Evolutionary conservation across 306 rosid genomes (phyloP).

Genomic region (Senna tora): DNA sequence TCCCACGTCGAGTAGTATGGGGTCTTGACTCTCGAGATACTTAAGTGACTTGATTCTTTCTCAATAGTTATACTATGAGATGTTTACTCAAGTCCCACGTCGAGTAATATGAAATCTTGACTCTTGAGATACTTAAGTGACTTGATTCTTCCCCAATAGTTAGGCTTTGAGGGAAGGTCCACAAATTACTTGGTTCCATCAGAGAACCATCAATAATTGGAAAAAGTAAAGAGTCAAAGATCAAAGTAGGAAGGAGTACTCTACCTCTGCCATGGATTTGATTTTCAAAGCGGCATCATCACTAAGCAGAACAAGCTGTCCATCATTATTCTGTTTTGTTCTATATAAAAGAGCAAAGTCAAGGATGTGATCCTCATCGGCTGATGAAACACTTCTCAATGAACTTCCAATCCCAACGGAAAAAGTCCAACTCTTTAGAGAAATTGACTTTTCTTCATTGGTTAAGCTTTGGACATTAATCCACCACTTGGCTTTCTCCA

Average conservation of each 20-base stretch:
- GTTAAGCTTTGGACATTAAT: conserved; percentile 64
- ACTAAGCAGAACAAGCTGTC: conserved; percentile 69
- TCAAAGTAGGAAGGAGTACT: background rate
- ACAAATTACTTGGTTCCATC: no score
- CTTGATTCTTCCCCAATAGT: no score
- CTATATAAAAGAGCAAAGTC: conserved; percentile 58
- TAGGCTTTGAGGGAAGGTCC: no score
- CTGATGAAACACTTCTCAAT: conserved; percentile 59
- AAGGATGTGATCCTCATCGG: conserved; percentile 73
- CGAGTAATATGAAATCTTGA: no score
- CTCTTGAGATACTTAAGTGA: no score
- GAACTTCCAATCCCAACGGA: conserved; percentile 34
- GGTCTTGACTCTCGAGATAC: no score
- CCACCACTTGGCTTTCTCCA: conserved; percentile 67
- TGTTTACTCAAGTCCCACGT: no score
- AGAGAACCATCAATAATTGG: background rate
- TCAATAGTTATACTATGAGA: no score
- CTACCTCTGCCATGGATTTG: conserved; percentile 87
- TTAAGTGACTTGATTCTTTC: no score
- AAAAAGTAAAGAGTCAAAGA: background rate
- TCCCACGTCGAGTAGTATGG: no score
- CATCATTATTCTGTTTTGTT: conserved; percentile 45
- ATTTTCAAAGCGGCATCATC: conserved; percentile 60
- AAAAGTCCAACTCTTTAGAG: conserved; percentile 45
- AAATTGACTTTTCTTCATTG: conserved; percentile 53